Evolutionary conservation across 495 filamentous ascomycete genomes (phyloP).

Genomic region (Physcia stellaris): DNA sequence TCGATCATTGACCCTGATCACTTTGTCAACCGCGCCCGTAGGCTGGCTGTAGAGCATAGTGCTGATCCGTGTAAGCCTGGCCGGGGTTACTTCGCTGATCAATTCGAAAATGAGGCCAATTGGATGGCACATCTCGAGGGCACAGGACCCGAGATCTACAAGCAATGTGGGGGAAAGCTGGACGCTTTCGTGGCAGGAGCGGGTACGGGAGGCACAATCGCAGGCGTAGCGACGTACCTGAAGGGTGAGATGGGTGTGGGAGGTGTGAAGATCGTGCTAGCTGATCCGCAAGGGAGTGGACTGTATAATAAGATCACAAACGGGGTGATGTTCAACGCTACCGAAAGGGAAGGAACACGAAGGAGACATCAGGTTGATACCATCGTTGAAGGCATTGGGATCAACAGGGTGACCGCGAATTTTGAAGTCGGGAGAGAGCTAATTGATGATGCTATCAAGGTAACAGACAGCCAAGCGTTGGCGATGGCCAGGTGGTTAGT

Average conservation of each 20-base stretch:
- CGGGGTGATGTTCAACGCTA: slow-evolving; percentile 88
- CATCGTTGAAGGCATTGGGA: slow-evolving; percentile 90
- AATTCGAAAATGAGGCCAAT: slow-evolving; percentile 87
- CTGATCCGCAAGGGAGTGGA: slow-evolving; percentile 89
- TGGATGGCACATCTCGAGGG: slow-evolving; percentile 67
- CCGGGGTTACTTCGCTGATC: slow-evolving; percentile 83
- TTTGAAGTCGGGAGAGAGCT: slow-evolving; percentile 75
- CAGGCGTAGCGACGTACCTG: slow-evolving; percentile 69
- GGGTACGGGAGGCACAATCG: slow-evolving; percentile 87
- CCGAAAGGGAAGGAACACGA: slow-evolving; percentile 80
- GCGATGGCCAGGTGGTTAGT: slow-evolving; percentile 91
- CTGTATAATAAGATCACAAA: slow-evolving; percentile 80
- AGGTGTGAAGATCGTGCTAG: slow-evolving; percentile 60
- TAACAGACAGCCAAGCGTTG: slow-evolving; percentile 83
- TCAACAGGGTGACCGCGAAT: slow-evolving; percentile 83
- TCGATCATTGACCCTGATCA: slow-evolving; percentile 83
- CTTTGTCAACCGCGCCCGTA: slow-evolving; percentile 88
- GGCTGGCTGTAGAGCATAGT: slow-evolving; percentile 59
- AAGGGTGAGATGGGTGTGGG: slow-evolving; percentile 51
- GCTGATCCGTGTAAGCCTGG: slow-evolving; percentile 29
- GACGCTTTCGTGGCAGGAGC: slow-evolving; percentile 95
- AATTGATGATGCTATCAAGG: slow-evolving; percentile 79
- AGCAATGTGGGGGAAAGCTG: slow-evolving; percentile 59
- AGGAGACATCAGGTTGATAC: slow-evolving; percentile 85
- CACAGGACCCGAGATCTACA: slow-evolving; percentile 81